Percentiles rank a stretch among this genome's conserved stretches.
phyloP scores from a whole-genome alignment of 495 filamentous ascomycete genomes.

The Hypoxylon trugodes region DNA sequence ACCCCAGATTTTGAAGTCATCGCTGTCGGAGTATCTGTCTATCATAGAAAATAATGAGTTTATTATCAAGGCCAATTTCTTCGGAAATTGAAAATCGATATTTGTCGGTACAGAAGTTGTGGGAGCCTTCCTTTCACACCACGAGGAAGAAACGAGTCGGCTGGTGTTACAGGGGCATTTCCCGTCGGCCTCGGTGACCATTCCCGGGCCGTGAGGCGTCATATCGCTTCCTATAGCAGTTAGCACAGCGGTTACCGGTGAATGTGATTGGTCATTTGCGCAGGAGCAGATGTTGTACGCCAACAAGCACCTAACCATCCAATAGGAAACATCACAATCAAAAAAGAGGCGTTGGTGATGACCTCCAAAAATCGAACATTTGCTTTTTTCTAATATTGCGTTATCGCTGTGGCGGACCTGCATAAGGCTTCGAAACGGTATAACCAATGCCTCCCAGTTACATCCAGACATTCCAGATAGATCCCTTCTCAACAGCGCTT shows the following conservation, averaged over 20 bases:
- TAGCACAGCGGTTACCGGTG: background rate
- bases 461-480: background rate
- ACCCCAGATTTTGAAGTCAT: background rate
- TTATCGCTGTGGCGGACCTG: background rate
- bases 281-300: background rate
- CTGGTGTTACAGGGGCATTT: slow-evolving; percentile 1
- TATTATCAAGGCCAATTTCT: background rate
- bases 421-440: background rate
- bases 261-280: background rate
- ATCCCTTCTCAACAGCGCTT: background rate
- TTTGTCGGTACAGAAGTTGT: background rate
- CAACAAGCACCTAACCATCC: background rate
- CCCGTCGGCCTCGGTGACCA: slow-evolving; percentile 1
- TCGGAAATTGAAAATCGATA: too few species aligned
- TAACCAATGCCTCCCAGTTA: background rate
- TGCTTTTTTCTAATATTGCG: background rate
- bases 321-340: background rate
- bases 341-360: slow-evolving; percentile 2
- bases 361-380: background rate
- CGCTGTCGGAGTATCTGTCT: background rate
- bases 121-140: too few species aligned
- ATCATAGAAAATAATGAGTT: background rate
- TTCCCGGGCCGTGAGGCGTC: background rate
- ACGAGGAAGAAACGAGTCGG: background rate
- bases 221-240: background rate